phyloP scores from a whole-genome alignment of 305 asterid species.

The Solanum hybrid region DNA sequence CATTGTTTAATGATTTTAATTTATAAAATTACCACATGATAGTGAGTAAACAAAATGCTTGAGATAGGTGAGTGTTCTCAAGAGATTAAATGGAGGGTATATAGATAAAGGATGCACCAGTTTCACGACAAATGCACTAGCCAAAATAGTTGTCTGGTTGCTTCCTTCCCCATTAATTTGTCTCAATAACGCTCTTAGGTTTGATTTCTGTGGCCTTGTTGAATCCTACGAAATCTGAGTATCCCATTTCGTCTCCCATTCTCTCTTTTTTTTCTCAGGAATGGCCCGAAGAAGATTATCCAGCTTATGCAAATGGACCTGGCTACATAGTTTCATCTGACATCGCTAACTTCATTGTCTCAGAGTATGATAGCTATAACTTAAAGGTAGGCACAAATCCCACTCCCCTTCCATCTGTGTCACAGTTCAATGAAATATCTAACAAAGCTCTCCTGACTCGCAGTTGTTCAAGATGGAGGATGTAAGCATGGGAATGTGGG shows the following conservation, averaged over 20 bases:
- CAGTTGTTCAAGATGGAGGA: slow-evolving; percentile 92
- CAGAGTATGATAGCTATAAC: slow-evolving; percentile 50
- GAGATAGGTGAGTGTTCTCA: neutral
- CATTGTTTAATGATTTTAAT: neutral
- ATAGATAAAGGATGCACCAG: neutral
- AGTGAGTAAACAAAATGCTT: neutral
- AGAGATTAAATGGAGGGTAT: neutral
- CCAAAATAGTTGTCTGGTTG: neutral
- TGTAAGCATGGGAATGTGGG: slow-evolving; percentile 96
- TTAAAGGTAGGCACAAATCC: slow-evolving; percentile 36
- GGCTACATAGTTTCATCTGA: slow-evolving; percentile 77
- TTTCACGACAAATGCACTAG: neutral
- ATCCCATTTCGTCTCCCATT: neutral
- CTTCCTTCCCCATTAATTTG: neutral
- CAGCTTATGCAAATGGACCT: slow-evolving; percentile 86
- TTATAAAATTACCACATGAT: neutral
- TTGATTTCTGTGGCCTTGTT: neutral
- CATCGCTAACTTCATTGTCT: slow-evolving; percentile 48
- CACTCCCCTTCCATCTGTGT: neutral
- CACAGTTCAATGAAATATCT: neutral
- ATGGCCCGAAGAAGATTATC: slow-evolving; percentile 90
- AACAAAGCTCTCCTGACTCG: neutral
- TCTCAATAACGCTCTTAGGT: neutral
- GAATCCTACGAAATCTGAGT: neutral
- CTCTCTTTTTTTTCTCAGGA: slow-evolving; percentile 28